Conservation (phyloP, 306 rosid genomes). For the Dryas octopetala region DNA sequence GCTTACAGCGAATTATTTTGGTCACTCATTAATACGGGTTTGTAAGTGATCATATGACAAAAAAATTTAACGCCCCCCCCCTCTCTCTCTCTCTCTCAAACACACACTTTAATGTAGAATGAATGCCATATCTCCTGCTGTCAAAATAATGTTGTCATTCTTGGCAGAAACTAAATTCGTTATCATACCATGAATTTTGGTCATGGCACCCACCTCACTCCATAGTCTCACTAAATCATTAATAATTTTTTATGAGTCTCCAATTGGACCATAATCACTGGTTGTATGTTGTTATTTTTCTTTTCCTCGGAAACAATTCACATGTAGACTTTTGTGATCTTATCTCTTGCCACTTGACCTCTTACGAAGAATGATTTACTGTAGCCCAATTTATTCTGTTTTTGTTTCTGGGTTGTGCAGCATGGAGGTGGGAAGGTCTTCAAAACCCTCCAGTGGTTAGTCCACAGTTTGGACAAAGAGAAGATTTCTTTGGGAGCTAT, state of each 20-base stretch:
- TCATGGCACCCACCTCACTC: not conserved
- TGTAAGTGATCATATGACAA: too few species aligned
- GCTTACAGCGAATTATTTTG: not conserved
- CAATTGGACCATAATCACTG: not conserved
- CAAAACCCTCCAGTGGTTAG: conserved; percentile 69
- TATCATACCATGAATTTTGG: not conserved
- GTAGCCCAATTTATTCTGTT: not conserved
- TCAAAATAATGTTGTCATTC: not conserved
- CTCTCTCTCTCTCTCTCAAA: too few species aligned
- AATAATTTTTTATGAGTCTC: not conserved
- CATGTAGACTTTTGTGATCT: not conserved
- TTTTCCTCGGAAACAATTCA: not conserved
- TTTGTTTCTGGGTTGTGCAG: conserved; percentile 36
- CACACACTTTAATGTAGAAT: too few species aligned
- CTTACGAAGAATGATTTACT: not conserved
- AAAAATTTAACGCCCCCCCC: too few species aligned
- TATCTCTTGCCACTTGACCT: conserved; percentile 6
- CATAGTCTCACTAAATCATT: not conserved
- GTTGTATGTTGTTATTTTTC: too few species aligned
- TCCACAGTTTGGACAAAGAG: conserved; percentile 38
- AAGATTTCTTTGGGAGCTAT: conserved; percentile 50
- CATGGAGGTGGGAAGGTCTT: conserved; percentile 80
- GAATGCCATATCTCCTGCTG: not conserved
- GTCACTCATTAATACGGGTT: not conserved
- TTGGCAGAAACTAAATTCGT: not conserved